Conservation (phyloP, 805 yeast species). For the Pichia cephalocereana region DNA sequence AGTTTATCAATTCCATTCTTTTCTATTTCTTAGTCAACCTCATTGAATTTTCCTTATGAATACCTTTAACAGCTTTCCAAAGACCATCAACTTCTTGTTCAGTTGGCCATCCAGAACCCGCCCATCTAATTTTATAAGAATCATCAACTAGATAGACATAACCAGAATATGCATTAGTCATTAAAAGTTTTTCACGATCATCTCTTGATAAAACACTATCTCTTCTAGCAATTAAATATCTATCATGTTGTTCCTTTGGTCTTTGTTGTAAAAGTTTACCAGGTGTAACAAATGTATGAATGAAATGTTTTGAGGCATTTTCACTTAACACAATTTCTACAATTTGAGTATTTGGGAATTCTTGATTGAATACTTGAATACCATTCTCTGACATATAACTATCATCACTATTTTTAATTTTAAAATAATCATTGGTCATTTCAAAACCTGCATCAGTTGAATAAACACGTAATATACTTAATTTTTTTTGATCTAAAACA, state of each 20-base stretch:
- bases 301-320: conserved; percentile 54
- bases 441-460: conserved; percentile 64
- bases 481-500: conserved; percentile 35
- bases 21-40: not conserved
- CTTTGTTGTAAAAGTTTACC: conserved; percentile 26
- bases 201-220: conserved; percentile 48
- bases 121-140: conserved; percentile 78
- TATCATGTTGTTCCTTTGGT: conserved; percentile 30
- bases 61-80: conserved; percentile 57
- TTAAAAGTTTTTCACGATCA: conserved; percentile 47
- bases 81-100: conserved; percentile 54
- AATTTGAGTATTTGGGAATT: conserved; percentile 52
- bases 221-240: conserved; percentile 52
- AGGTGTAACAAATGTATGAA: conserved; percentile 45
- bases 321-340: conserved; percentile 74
- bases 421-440: conserved; percentile 54
- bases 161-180: conserved; percentile 76
- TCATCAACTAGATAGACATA: conserved; percentile 73
- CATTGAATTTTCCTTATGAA: conserved; percentile 37
- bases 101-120: conserved; percentile 72
- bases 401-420: conserved; percentile 32
- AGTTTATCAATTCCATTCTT: not conserved
- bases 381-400: conserved; percentile 33
- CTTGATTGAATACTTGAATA: conserved; percentile 29
- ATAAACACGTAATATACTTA: conserved; percentile 56